Evolutionary conservation across 116 monocot genomes (phyloP).

Genomic region (Zostera marina): DNA sequence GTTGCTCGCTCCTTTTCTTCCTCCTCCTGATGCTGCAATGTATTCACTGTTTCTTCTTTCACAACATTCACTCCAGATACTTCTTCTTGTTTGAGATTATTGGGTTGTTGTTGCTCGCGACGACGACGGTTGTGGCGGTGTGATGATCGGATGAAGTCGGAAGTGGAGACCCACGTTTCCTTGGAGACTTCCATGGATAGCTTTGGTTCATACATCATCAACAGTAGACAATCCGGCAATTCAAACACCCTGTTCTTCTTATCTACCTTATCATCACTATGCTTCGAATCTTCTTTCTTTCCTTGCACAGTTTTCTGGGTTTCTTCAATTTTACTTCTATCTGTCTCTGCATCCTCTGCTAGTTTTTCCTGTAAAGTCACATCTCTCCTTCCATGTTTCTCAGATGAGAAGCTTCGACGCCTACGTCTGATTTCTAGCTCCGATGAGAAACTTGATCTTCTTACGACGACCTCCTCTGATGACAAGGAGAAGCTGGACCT

Average conservation of each 20-base stretch:
- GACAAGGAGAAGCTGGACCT: constrained; percentile 23
- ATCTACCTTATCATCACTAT: not conserved
- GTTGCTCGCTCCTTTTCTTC: not conserved
- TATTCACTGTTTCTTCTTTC: not conserved
- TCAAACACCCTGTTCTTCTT: constrained; percentile 9
- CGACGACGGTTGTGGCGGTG: constrained; percentile 17
- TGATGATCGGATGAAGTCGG: constrained; percentile 54
- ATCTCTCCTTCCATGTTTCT: constrained; percentile 6
- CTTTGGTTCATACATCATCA: constrained; percentile 99
- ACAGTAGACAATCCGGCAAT: constrained; percentile 77
- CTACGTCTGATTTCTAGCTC: constrained; percentile 27
- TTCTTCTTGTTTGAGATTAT: not conserved
- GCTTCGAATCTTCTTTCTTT: not conserved
- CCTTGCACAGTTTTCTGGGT: not conserved
- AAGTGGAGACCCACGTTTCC: constrained; percentile 93
- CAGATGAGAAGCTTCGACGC: constrained; percentile 3
- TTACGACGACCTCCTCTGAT: constrained; percentile 13
- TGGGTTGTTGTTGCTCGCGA: not conserved
- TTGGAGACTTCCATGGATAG: constrained; percentile 97
- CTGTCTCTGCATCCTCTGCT: not conserved
- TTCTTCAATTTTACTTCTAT: not conserved
- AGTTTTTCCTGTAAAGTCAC: constrained; percentile 1
- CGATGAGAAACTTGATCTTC: constrained; percentile 21
- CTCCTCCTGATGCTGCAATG: not conserved
- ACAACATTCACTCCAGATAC: not conserved